Evolutionary conservation across 805 yeast species (phyloP).

Genomic region (Blastobotrys muscicola): DNA sequence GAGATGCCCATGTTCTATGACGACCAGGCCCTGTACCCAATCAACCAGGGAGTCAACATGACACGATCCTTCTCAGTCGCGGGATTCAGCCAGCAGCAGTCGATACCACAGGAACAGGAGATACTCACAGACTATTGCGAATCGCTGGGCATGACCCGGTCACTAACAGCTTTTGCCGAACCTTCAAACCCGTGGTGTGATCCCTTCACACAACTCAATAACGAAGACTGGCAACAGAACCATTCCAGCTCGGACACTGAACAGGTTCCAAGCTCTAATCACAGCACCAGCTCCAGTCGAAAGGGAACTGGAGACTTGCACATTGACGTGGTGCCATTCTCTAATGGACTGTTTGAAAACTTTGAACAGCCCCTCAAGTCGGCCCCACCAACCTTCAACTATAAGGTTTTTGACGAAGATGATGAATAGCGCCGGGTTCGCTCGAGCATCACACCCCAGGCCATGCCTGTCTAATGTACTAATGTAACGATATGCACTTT

Average conservation of each 20-base stretch:
- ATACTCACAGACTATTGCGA: constrained; percentile 8
- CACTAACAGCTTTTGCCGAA: constrained; percentile 18
- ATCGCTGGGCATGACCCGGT: constrained; percentile 15
- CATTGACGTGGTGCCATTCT: background rate
- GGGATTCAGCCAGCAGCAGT: constrained; percentile 5
- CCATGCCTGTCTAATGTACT: no score
- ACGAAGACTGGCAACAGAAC: background rate
- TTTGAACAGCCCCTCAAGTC: background rate
- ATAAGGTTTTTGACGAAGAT: background rate
- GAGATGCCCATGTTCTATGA: background rate
- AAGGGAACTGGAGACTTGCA: background rate
- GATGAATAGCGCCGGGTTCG: no score
- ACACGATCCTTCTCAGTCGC: constrained; percentile 17
- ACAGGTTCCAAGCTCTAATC: background rate
- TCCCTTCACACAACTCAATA: background rate
- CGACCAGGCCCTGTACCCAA: background rate
- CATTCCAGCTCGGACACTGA: background rate
- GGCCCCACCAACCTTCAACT: constrained; percentile 3
- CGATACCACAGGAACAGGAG: constrained; percentile 2
- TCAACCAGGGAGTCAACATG: constrained; percentile 8
- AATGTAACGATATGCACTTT: no score
- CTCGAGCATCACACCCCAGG: no score
- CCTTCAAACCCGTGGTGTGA: constrained; percentile 3
- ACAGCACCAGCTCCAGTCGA: background rate
- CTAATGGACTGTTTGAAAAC: background rate